Evolutionary conservation across 441 rosid species (phyloP).

Genomic region (Adansonia rubrostipa): DNA sequence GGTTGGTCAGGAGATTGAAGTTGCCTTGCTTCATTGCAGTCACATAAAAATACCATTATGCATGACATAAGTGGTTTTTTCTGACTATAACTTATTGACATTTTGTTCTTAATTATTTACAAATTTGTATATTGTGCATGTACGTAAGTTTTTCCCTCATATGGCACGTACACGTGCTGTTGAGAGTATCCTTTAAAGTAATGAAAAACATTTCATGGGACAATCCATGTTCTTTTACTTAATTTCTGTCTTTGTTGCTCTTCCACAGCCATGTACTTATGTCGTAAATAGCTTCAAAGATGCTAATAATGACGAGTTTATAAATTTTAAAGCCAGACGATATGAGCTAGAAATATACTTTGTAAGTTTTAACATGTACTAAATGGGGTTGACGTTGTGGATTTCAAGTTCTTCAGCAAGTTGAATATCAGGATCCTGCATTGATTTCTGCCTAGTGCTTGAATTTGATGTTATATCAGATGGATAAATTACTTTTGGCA

Average conservation of each 20-base stretch:
- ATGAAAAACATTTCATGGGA: slow-evolving; percentile 23
- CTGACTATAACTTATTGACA: slow-evolving; percentile 20
- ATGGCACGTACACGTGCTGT: slow-evolving; percentile 13
- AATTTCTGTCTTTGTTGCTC: not conserved
- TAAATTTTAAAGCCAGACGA: not conserved
- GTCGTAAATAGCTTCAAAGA: not conserved
- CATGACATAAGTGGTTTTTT: slow-evolving; percentile 14
- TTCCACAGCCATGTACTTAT: not conserved
- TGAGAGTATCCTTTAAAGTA: slow-evolving; percentile 20
- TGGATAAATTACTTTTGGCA: not conserved
- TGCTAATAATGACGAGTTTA: not conserved
- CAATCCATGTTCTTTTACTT: slow-evolving; percentile 11
- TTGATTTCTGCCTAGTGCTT: not conserved
- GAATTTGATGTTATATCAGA: not conserved
- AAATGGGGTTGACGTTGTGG: slow-evolving; percentile 1
- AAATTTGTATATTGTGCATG: slow-evolving; percentile 17
- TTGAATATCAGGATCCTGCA: not conserved
- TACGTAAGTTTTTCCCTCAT: slow-evolving; percentile 18
- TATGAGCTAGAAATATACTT: not conserved
- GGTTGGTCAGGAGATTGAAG: slow-evolving; percentile 4
- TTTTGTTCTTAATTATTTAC: not conserved
- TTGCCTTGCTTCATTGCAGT: slow-evolving; percentile 8
- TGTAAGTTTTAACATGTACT: not conserved
- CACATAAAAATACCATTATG: slow-evolving; percentile 7
- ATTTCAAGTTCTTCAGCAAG: slow-evolving; percentile 8